Evolutionary conservation across 208 protist species (phyloP), one percentile per base, ranked within the genome.

Genomic region (Leishmania martiniquensis): DNA sequence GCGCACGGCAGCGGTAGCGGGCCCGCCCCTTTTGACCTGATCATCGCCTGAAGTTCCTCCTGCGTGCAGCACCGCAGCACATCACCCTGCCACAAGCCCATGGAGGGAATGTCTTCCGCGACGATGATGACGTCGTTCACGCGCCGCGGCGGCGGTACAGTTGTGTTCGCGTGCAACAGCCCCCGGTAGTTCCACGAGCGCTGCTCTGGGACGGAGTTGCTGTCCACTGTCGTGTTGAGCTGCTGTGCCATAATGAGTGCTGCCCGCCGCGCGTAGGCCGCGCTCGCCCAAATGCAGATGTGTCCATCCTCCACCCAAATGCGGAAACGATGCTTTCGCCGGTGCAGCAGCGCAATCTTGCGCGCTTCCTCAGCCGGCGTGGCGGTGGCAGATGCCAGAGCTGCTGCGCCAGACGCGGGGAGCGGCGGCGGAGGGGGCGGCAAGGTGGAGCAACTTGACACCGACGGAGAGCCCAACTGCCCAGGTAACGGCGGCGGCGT

Each of bases 231-330:
- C 1, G 85, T 84, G 76, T 89, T 91, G 32, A 95, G 82, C 77
- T 95, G 91, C 81, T 91, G 89, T 10, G 89, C 81, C 67, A 95
- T 82, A 22, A 95, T 79, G 47, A 95, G 84, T 47, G 89, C 91
- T 1, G 87, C 91, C 4, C 91, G 91, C 22, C 91, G 89, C 34
- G 87, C 89, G 82, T 92, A 95, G 42, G 91, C 88, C 4, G 91
- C 86, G 70, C 91, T 93, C 7, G 87, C 85, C 87, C 87, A 95
- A 47, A 95, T 66, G 74, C 89, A 93, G 63, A 95, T 72, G 63
- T 87, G 85, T 15, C 91, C 91, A 63, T 92, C 82, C 78, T 95
- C 89, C 9, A 95, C 85, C 89, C 91, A 95, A 72, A 95, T 87
- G 37, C 91, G 91, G 79, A 92, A 93, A 22, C 87, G 89, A 55